These are phyloP conservation scores for Citropsis articulata DNA, from an alignment of 345 rosid species.

Conservation along the genomic window DNA sequence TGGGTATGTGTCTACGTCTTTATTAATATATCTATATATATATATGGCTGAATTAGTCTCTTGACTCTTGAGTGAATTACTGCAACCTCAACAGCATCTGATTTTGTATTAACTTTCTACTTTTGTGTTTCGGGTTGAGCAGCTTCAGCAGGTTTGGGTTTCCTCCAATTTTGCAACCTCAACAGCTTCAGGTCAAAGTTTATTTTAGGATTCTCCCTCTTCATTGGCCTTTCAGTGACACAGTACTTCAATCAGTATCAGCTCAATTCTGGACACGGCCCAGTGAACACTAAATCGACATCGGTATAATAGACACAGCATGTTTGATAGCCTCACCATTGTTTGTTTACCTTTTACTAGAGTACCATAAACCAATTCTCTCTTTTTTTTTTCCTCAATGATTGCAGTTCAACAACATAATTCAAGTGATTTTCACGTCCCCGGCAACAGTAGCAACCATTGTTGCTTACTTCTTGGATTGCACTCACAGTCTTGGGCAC, in stretches of 20 bases:
- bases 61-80: neutral
- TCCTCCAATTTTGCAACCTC: conserved; percentile 82
- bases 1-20: conserved; percentile 50
- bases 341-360: neutral
- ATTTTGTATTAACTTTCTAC: neutral
- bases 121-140: conserved; percentile 28
- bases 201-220: conserved; percentile 75
- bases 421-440: conserved; percentile 89
- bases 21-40: too few relatives aligned
- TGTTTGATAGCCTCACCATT: neutral
- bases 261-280: conserved; percentile 57
- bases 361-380: neutral
- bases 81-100: neutral
- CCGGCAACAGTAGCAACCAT: conserved; percentile 70
- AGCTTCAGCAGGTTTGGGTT: conserved; percentile 81
- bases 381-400: neutral
- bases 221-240: conserved; percentile 79
- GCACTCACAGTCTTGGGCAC: conserved; percentile 56
- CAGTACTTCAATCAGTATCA: conserved; percentile 72
- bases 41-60: neutral
- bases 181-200: conserved; percentile 87
- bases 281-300: conserved; percentile 58
- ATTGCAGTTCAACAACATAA: conserved; percentile 74
- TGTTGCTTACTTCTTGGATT: conserved; percentile 57
- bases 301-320: conserved; percentile 30